These are phyloP conservation scores for Gilbertella persicaria DNA, from an alignment of 371 early-diverging fungal species.

Conservation along the genomic window DNA sequence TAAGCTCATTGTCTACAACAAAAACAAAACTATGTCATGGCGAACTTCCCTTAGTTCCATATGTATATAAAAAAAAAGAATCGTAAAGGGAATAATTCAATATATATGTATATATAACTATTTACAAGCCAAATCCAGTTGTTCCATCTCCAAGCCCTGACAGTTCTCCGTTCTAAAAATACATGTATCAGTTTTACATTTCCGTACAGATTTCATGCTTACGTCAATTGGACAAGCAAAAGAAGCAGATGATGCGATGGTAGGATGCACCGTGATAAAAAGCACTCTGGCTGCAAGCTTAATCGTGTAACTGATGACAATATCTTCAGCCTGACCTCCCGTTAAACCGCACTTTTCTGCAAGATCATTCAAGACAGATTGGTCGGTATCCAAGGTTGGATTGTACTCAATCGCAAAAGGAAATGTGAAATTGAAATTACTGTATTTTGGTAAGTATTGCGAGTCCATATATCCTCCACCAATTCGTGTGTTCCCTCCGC, in stretches of 20 bases:
- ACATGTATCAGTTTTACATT: background rate
- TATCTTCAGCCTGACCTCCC: conserved; percentile 27
- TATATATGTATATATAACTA: background rate
- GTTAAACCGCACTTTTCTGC: conserved; percentile 47
- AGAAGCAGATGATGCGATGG: conserved; percentile 31
- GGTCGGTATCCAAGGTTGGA: conserved; percentile 30
- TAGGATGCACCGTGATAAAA: conserved; percentile 40
- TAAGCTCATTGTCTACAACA: no score
- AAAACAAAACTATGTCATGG: no score
- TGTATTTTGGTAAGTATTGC: conserved; percentile 40
- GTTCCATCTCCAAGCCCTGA: conserved; percentile 22
- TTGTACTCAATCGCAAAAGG: conserved; percentile 51
- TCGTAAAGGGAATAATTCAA: background rate
- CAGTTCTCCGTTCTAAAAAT: conserved; percentile 14
- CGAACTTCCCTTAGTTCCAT: conserved; percentile 16
- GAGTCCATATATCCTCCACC: conserved; percentile 48
- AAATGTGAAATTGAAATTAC: conserved; percentile 44
- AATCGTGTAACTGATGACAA: conserved; percentile 41
- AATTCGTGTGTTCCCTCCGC: conserved; percentile 31
- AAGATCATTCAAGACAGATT: conserved; percentile 46
- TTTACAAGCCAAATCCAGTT: conserved; percentile 7
- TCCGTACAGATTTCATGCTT: conserved; percentile 7
- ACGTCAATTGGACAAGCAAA: conserved; percentile 47
- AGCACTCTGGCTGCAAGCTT: conserved; percentile 34
- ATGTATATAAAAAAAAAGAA: background rate